Conservation (phyloP, 163 green algal genomes). For the Trebouxia gelatinosa region DNA sequence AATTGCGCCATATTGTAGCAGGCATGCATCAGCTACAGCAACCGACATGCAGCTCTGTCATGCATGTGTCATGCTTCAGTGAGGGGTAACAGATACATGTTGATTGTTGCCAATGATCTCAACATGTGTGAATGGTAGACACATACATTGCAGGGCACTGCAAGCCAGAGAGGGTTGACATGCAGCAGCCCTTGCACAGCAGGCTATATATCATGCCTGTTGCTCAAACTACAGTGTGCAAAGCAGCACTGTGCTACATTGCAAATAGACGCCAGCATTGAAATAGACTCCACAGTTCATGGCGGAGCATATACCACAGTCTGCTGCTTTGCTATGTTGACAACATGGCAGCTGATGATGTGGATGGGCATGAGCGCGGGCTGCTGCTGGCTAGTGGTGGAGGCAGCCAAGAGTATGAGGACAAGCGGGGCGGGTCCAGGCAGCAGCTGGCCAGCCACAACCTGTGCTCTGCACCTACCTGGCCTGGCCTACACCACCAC, state of each 20-base stretch:
- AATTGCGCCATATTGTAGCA: background rate
- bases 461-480: background rate
- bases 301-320: background rate
- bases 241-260: too few relatives aligned
- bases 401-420: background rate
- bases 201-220: background rate
- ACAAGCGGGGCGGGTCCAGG: background rate
- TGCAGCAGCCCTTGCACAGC: background rate
- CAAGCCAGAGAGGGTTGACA: background rate
- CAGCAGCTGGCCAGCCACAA: background rate
- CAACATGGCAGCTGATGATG: slow-evolving; percentile 10
- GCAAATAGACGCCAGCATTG: background rate
- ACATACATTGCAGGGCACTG: background rate
- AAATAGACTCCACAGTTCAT: background rate
- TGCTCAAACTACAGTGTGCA: too few relatives aligned
- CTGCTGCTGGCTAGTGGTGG: background rate
- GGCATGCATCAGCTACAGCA: background rate
- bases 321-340: background rate
- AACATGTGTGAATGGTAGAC: background rate
- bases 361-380: background rate
- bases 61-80: background rate
- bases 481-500: background rate
- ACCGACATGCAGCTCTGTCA: background rate
- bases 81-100: background rate
- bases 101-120: background rate